phyloP scores from a whole-genome alignment of 495 filamentous ascomycete genomes.

The Lasiosphaeria hispida region DNA sequence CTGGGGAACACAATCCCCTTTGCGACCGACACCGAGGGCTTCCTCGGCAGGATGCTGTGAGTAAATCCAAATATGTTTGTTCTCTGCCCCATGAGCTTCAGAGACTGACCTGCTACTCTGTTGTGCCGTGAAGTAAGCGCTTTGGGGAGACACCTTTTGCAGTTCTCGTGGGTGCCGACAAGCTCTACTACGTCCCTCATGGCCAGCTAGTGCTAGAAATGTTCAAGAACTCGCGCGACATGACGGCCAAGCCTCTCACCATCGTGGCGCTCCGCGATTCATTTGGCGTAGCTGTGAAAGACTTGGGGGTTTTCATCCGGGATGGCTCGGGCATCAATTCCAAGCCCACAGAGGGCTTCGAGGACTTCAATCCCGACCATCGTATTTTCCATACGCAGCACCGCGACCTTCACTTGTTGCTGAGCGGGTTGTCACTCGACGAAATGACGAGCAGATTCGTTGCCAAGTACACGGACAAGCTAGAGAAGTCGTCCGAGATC shows the following conservation, averaged over 20 bases:
- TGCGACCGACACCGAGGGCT: conserved; percentile 16
- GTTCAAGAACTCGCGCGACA: conserved; percentile 14
- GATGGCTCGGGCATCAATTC: conserved; percentile 20
- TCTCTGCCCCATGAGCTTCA: background rate
- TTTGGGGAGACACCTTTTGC: conserved; percentile 11
- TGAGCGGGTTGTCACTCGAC: conserved; percentile 9
- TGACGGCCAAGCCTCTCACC: conserved; percentile 20
- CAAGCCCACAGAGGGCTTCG: conserved; percentile 19
- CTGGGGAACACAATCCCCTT: conserved; percentile 25
- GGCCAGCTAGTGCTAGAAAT: conserved; percentile 16
- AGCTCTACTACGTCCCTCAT: conserved; percentile 22
- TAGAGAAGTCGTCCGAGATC: background rate
- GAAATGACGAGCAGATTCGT: conserved; percentile 12
- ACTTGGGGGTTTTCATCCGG: conserved; percentile 13
- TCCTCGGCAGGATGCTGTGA: conserved; percentile 10
- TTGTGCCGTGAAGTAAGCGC: conserved; percentile 2
- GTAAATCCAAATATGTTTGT: background rate
- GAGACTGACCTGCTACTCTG: background rate
- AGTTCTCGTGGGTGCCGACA: conserved; percentile 15
- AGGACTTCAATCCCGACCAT: conserved; percentile 12
- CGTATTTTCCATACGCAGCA: conserved; percentile 20
- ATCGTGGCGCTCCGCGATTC: conserved; percentile 14
- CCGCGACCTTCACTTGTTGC: conserved; percentile 10
- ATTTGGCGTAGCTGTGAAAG: conserved; percentile 12
- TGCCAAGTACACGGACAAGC: conserved; percentile 13